phyloP scores from a whole-genome alignment of 306 rosid species.

The Glycyrrhiza uralensis region DNA sequence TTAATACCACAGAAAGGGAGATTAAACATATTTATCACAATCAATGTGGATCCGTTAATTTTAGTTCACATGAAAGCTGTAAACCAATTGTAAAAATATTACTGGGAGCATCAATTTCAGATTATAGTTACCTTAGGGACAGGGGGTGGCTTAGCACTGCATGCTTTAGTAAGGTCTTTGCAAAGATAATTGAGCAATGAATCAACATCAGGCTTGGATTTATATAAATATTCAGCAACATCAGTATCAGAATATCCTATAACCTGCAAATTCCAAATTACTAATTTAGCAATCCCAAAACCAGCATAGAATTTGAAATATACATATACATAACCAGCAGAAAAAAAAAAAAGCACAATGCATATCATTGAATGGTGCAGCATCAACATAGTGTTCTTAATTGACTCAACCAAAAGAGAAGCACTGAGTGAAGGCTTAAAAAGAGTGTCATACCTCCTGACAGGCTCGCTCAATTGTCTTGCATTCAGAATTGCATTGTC shows the following conservation, averaged over 20 bases:
- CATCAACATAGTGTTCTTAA: neutral
- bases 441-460: constrained; percentile 59
- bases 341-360: neutral
- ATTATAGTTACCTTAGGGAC: constrained; percentile 76
- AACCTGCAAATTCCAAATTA: constrained; percentile 52
- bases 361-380: neutral
- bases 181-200: constrained; percentile 65
- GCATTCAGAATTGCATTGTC: constrained; percentile 97
- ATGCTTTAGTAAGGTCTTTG: constrained; percentile 69
- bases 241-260: constrained; percentile 91
- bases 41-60: neutral
- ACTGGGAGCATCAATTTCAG: constrained; percentile 23
- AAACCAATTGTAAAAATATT: neutral
- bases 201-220: constrained; percentile 56
- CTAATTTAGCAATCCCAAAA: constrained; percentile 4
- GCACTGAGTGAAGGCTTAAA: neutral
- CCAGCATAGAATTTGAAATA: neutral
- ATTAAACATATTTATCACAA: neutral
- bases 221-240: constrained; percentile 82
- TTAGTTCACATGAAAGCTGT: neutral
- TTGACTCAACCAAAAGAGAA: neutral
- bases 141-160: constrained; percentile 77
- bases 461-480: constrained; percentile 93
- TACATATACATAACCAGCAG: neutral
- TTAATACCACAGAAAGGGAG: neutral